Evolutionary conservation across 257 asterid species (phyloP), one percentile per base, ranked within the genome.

Genomic region (Nemophila menziesii): DNA sequence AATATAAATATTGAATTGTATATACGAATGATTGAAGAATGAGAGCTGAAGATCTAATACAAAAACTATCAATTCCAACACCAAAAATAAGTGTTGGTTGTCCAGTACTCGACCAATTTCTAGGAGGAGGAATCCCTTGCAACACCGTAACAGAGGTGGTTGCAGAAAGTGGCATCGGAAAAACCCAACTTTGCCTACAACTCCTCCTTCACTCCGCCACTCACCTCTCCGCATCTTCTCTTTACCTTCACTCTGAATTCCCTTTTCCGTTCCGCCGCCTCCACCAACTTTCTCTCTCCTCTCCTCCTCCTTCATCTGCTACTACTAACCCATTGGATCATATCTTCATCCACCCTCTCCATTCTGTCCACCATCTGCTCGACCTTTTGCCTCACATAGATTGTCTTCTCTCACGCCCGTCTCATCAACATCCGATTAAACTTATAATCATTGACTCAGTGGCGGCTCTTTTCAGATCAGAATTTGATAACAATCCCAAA

Each of bases 121-220:
- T 89, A 57, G 49, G 44, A 65, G 98, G 98, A 61, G 98, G 98
- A 46, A 16, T 89, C 49, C 94, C 94, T 18, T 70, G 82, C 70
- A 67, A 69, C 44, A 46, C 85, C 8, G 64, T 89, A 40, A 84
- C 98, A n/a, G 98, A 89, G 50, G 57, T 89, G 46, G 85, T 77
- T 9, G 89, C 94, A 33, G 95, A 89, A 54, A 89, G 98, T 63
- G 92, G 93, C 68, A 64, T 71, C 48, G 98, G 98, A 20, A 89
- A 83, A 45, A 89, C 95, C 64, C 98, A 89, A 60, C 68, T 89
- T 59, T 79, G 82, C 41, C 71, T 89, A 48, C 98, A 84, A 63
- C 92, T 89, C 48, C 90, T 84, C 62, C 81, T 89, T n/a, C 8
- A 55, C 54, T 60, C 80, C n/a, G 59, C 24, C 15, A 90, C 93